Evolutionary conservation across 305 asterid genomes (phyloP).

Genomic region (Rubia tinctorum): DNA sequence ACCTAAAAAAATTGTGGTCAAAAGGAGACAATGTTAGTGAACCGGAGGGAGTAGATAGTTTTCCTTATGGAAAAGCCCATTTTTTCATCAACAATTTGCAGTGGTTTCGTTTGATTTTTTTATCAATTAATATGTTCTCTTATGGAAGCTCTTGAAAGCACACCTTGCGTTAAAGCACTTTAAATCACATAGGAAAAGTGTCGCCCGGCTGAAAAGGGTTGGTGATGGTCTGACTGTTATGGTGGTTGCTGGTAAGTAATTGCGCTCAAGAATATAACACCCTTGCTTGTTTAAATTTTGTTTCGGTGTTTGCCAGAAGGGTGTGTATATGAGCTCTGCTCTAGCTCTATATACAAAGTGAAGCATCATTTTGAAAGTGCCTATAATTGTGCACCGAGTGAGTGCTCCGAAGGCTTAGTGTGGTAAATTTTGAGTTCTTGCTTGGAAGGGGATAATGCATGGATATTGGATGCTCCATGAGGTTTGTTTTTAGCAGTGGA

Average conservation of each 20-base stretch:
- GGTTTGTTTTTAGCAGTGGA: no score
- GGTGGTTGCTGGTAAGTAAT: conserved; percentile 63
- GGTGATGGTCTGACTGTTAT: conserved; percentile 64
- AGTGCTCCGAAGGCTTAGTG: background rate
- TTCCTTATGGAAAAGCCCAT: background rate
- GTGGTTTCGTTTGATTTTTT: conserved; percentile 1
- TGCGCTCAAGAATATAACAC: background rate
- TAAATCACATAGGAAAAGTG: conserved; percentile 62
- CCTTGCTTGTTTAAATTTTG: background rate
- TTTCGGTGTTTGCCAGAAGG: background rate
- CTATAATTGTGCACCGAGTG: background rate
- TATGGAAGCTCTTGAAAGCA: conserved; percentile 34
- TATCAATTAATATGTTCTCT: background rate
- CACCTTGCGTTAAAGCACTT: conserved; percentile 60
- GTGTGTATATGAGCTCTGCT: no score
- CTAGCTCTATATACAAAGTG: no score
- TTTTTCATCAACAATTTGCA: background rate
- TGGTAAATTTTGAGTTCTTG: no score
- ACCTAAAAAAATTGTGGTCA: no score
- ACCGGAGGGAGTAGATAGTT: no score
- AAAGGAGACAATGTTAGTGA: no score
- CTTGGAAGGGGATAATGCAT: no score
- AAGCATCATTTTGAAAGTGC: background rate
- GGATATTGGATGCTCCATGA: no score
- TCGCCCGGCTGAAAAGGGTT: conserved; percentile 46